Evolutionary conservation across 2,329 filamentous ascomycete species (phyloP), one percentile per base, ranked within the genome.

Genomic region (Hypoxylon sp.): DNA sequence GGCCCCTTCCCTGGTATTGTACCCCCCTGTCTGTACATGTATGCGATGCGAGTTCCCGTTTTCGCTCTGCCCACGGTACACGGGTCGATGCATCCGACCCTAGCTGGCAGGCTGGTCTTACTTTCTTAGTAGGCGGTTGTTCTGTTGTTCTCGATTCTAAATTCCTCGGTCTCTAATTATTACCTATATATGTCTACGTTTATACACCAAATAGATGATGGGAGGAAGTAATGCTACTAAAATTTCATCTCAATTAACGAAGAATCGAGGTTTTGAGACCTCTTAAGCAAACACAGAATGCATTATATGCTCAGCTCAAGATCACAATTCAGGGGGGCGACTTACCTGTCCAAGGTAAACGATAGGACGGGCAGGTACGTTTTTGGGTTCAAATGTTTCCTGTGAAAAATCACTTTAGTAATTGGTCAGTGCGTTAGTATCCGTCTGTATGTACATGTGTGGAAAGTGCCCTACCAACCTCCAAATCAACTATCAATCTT

Each of bases 361-460:
- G 14, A 16, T 16, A 30, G 27, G 34, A 51, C 14, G n/a, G 19
- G 47, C 11, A 51, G 47, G 47, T 34, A 34, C 47, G 47, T 34
- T 23, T 34, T 23, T 34, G 30, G 5, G 29, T 51, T 52, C n/a
- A n/a, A n/a, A n/a, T n/a, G 25, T 41, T 39, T 21, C 50, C 25
- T 30, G 21, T 27, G 48, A 39, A 9, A n/a, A 27, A 21, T 23
- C 14, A 3, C 34, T n/a, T 53, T 39, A 39, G 12, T 52, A 16
- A 54, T 54, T 54, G 51, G 51, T 14, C 51, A 54, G 51, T 54
- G 51, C 51, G 37, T n/a, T 30, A 16, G 14, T 48, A 50, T 32
- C 12, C 25, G 29, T n/a, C n/a, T 7, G 34, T 39, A n/a, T n/a
- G 14, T 16, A 16, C n/a, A n/a, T n/a, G n/a, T n/a, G n/a, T 41